phyloP scores from a whole-genome alignment of 768 basidiomycete genomes.

The Kwoniella bestiolae region DNA sequence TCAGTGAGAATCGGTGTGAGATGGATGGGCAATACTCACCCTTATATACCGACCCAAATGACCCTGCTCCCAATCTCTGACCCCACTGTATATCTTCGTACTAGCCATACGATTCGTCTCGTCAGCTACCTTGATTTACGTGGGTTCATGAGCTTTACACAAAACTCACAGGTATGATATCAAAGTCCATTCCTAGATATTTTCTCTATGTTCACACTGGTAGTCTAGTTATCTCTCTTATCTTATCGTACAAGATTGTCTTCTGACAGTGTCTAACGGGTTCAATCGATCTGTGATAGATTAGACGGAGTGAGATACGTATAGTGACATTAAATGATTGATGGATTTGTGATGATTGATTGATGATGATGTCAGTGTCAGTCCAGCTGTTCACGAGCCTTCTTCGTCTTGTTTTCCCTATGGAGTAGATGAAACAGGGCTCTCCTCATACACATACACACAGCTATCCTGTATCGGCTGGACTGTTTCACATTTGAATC shows the following conservation, averaged over 20 bases:
- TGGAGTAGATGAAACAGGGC: constrained; percentile 3
- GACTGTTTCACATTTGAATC: constrained; percentile 23
- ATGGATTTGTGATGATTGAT: neutral
- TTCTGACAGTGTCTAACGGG: too few relatives aligned
- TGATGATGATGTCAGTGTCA: constrained; percentile 14
- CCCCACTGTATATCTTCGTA: constrained; percentile 56
- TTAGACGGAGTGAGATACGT: too few relatives aligned
- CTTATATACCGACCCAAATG: constrained; percentile 54
- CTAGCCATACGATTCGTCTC: constrained; percentile 23
- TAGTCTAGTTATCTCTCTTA: too few relatives aligned
- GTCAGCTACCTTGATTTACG: neutral
- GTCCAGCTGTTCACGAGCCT: neutral
- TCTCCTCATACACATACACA: neutral
- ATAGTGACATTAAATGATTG: neutral
- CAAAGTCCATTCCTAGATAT: constrained; percentile 44
- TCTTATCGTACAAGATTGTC: too few relatives aligned
- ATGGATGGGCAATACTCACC: constrained; percentile 33
- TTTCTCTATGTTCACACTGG: too few relatives aligned
- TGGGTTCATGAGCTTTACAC: neutral
- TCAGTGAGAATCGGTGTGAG: neutral
- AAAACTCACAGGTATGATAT: constrained; percentile 46
- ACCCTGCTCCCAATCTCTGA: constrained; percentile 46
- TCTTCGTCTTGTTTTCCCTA: neutral
- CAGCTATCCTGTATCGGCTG: neutral
- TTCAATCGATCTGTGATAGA: too few relatives aligned